phyloP scores from a whole-genome alignment of 2,329 filamentous ascomycete species.

The Pseudogymnoascus sp. region DNA sequence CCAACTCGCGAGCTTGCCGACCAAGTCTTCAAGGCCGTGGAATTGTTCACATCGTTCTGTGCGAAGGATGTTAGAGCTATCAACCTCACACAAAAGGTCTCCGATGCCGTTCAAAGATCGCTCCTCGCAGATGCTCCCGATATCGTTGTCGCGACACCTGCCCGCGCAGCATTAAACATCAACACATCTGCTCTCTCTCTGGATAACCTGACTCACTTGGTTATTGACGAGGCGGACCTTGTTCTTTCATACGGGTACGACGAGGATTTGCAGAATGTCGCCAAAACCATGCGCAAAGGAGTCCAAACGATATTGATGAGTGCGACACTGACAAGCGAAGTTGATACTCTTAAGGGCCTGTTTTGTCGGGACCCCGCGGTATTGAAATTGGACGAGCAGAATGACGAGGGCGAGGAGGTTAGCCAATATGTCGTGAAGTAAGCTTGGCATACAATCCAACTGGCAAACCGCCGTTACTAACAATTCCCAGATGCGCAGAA shows the following conservation, averaged over 20 bases:
- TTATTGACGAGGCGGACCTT: conserved; percentile 91
- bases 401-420: conserved; percentile 68
- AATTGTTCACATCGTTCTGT: conserved; percentile 74
- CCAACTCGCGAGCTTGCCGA: conserved; percentile 91
- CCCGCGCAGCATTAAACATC: conserved; percentile 73
- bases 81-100: conserved; percentile 86
- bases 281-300: conserved; percentile 71
- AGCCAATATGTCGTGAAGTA: conserved; percentile 83
- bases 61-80: conserved; percentile 74
- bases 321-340: conserved; percentile 81
- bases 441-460: conserved; percentile 22
- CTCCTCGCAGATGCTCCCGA: conserved; percentile 82
- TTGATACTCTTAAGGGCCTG: conserved; percentile 75
- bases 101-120: conserved; percentile 80
- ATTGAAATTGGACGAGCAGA: conserved; percentile 75
- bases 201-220: conserved; percentile 62
- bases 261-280: conserved; percentile 76
- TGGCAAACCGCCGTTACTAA: conserved; percentile 18
- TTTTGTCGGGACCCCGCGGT: conserved; percentile 78
- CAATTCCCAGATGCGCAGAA: conserved; percentile 64
- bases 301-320: conserved; percentile 92
- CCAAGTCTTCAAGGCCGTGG: conserved; percentile 76
- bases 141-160: conserved; percentile 83
- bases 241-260: conserved; percentile 92
- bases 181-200: conserved; percentile 66